These are phyloP conservation scores for Glarea lozoyensis DNA, from an alignment of 495 filamentous ascomycete genomes.

Conservation along the genomic window DNA sequence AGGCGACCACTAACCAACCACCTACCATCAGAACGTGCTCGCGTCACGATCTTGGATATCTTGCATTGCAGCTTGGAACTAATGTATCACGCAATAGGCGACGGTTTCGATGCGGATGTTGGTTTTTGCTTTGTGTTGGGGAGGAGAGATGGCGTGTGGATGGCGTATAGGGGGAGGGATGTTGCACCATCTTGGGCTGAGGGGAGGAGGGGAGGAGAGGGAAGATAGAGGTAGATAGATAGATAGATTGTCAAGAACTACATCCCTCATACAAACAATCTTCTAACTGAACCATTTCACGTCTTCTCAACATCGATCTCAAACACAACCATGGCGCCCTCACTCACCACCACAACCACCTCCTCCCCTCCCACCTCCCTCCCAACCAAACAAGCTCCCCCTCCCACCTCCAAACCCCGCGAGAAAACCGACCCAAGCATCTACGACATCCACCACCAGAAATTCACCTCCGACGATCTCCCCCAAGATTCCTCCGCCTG, in stretches of 20 bases:
- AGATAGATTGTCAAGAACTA: not conserved
- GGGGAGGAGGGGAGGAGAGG: not conserved
- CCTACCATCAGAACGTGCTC: too few relatives aligned
- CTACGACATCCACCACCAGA: constrained; percentile 37
- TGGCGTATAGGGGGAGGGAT: not conserved
- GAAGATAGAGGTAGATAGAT: not conserved
- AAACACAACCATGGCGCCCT: constrained; percentile 1
- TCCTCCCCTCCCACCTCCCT: not conserved
- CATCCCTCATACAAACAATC: not conserved
- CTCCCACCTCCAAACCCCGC: constrained; percentile 37
- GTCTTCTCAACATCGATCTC: not conserved
- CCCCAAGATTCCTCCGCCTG: constrained; percentile 37
- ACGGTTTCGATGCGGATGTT: too few relatives aligned
- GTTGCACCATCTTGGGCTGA: not conserved
- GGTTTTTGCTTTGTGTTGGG: too few relatives aligned
- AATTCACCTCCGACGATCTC: constrained; percentile 30
- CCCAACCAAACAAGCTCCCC: constrained; percentile 1
- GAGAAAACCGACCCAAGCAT: too few relatives aligned
- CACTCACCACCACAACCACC: not conserved
- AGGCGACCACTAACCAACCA: not conserved
- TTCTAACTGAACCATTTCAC: not conserved
- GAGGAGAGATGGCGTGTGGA: too few relatives aligned
- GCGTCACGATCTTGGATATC: not conserved
- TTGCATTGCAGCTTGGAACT: not conserved
- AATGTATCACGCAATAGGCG: not conserved